A percentile compares a stretch with the other conserved stretches of the same genome.
phyloP scores from a whole-genome alignment of 371 early-diverging fungal species.

The Zychaea mexicana region DNA sequence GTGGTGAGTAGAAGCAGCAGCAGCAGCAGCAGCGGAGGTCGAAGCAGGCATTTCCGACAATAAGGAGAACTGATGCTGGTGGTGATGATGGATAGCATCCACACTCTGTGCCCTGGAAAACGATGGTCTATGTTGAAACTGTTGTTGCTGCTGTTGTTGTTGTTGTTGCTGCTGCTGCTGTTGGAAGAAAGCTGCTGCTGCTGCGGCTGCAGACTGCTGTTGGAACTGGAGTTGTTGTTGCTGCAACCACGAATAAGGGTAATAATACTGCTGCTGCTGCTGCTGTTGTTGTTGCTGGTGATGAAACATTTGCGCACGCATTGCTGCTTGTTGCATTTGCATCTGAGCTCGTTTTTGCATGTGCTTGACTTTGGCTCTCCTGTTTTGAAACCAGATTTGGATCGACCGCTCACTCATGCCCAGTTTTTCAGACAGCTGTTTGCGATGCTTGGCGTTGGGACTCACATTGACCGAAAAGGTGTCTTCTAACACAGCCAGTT shows the following conservation, averaged over 20 bases:
- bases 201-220: neutral
- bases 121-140: neutral
- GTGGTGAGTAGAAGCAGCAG: neutral
- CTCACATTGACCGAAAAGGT: conserved; percentile 72
- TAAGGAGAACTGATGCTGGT: neutral
- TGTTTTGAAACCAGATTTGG: conserved; percentile 99
- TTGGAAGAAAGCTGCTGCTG: conserved; percentile 8
- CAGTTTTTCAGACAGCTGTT: conserved; percentile 82
- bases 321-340: conserved; percentile 40
- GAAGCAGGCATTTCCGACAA: neutral
- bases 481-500: conserved; percentile 75
- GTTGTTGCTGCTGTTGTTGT: neutral
- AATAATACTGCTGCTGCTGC: conserved; percentile 12
- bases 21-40: neutral
- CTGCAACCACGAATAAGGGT: conserved; percentile 11
- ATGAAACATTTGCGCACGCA: conserved; percentile 31
- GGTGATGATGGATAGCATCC: neutral
- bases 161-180: conserved; percentile 6
- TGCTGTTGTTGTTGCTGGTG: conserved; percentile 16
- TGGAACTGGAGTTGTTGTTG: conserved; percentile 6
- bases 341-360: conserved; percentile 62
- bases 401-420: conserved; percentile 93
- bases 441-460: conserved; percentile 83
- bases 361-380: conserved; percentile 91
- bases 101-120: conserved; percentile 1